Evolutionary conservation across 306 rosid genomes (phyloP).

Genomic region (Prunus mira): DNA sequence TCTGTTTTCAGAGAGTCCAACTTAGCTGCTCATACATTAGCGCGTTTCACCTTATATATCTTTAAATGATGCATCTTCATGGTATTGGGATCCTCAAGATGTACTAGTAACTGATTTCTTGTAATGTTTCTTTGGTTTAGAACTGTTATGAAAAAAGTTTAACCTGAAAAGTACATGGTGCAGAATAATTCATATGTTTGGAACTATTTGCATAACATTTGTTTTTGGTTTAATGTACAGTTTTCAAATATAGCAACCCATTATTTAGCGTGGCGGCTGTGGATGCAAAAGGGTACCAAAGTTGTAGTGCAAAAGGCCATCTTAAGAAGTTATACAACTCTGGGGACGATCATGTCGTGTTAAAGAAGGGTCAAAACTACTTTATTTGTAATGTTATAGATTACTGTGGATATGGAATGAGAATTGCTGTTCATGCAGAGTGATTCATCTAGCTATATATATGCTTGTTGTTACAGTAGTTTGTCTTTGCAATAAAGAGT

Average conservation of each 20-base stretch:
- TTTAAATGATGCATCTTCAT: no score
- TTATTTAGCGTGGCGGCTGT: background rate
- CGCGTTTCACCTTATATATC: no score
- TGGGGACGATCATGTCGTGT: background rate
- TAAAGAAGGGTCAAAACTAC: background rate
- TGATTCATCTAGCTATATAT: background rate
- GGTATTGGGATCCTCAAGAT: no score
- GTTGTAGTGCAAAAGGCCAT: background rate
- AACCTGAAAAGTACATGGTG: no score
- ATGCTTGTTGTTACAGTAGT: background rate
- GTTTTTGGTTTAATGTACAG: background rate
- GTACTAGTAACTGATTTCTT: no score
- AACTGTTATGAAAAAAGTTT: no score
- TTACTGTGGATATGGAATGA: background rate
- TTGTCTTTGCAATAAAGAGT: no score
- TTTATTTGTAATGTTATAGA: background rate
- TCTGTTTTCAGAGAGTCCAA: no score
- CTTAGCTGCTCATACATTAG: no score
- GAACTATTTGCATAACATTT: background rate
- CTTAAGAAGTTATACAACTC: background rate
- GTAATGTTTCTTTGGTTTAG: background rate
- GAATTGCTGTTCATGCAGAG: background rate
- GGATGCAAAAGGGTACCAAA: background rate
- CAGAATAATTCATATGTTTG: no score
- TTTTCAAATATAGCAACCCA: conserved; percentile 1